Percentiles rank a stretch among this genome's conserved stretches.
Evolutionary conservation across 306 rosid species (phyloP).

Genomic region (Gastrolobium villosum): DNA sequence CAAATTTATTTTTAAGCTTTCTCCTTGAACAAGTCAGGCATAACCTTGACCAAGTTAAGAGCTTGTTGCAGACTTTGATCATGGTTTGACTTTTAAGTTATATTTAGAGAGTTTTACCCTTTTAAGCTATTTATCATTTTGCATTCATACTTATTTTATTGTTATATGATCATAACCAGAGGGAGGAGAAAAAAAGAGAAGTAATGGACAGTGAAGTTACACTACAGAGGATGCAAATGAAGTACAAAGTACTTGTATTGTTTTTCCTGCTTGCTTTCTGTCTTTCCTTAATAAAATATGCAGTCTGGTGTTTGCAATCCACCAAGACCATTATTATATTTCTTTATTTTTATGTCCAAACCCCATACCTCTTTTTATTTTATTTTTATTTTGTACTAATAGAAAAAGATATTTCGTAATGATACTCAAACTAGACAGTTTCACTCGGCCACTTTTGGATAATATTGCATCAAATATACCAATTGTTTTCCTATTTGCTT

Average conservation of each 20-base stretch:
- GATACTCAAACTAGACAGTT: no score
- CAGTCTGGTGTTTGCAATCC: no score
- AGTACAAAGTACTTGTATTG: conserved; percentile 75
- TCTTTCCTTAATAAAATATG: no score
- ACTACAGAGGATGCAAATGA: conserved; percentile 93
- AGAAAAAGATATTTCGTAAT: no score
- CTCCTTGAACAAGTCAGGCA: conserved; percentile 81
- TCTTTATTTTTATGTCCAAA: no score
- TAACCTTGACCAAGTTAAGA: conserved; percentile 97
- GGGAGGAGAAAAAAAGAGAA: conserved; percentile 93
- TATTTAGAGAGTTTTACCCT: not conserved
- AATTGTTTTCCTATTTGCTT: conserved; percentile 21
- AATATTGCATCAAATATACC: not conserved
- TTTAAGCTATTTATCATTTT: conserved; percentile 26
- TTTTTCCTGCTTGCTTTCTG: not conserved
- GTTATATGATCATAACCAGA: conserved; percentile 62
- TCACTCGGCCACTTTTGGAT: no score
- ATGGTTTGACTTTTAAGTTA: conserved; percentile 65
- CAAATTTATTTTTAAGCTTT: conserved; percentile 31
- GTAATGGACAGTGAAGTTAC: conserved; percentile 93
- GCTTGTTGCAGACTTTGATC: conserved; percentile 85
- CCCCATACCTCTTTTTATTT: no score
- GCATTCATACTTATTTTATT: conserved; percentile 35
- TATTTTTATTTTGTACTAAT: no score
- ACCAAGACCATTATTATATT: no score